Conservation (phyloP, 176 grass and related monocot genomes). For the Zoysia pacifica region DNA sequence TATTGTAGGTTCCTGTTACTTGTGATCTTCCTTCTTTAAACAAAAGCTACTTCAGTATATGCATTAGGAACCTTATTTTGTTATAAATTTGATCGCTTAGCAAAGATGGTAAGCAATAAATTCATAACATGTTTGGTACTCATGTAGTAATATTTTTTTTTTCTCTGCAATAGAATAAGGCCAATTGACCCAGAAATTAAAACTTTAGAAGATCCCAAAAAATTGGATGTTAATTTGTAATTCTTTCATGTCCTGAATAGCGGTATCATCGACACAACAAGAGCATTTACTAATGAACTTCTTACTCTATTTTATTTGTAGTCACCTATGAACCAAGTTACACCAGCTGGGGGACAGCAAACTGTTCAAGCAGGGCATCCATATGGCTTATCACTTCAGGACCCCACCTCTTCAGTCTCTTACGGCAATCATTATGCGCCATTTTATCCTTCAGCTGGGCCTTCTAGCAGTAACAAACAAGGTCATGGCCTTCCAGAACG, state of each 20-base stretch:
- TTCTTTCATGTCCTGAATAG: conserved; percentile 22
- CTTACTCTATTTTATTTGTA: conserved; percentile 33
- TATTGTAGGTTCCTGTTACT: conserved; percentile 54
- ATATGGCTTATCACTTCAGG: conserved; percentile 63
- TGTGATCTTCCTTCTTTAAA: conserved; percentile 28
- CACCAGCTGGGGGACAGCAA: conserved; percentile 60
- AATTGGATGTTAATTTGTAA: neutral
- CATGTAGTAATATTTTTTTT: conserved; percentile 3
- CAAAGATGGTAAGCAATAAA: neutral
- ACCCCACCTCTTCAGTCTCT: conserved; percentile 31
- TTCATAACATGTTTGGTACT: conserved; percentile 5
- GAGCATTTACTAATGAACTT: neutral
- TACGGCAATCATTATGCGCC: conserved; percentile 52
- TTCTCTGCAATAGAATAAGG: conserved; percentile 6
- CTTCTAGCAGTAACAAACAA: conserved; percentile 47
- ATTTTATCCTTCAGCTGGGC: conserved; percentile 45
- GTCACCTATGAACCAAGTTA: conserved; percentile 56
- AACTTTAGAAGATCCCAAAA: neutral
- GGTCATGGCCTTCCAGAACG: conserved; percentile 58
- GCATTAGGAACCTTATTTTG: neutral
- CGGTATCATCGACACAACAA: neutral
- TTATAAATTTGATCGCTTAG: conserved; percentile 12
- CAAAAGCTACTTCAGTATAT: neutral
- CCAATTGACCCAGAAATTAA: neutral
- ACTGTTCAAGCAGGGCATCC: conserved; percentile 52